phyloP scores from a whole-genome alignment of 139 green algal species.

The Coelastrella sp. region DNA sequence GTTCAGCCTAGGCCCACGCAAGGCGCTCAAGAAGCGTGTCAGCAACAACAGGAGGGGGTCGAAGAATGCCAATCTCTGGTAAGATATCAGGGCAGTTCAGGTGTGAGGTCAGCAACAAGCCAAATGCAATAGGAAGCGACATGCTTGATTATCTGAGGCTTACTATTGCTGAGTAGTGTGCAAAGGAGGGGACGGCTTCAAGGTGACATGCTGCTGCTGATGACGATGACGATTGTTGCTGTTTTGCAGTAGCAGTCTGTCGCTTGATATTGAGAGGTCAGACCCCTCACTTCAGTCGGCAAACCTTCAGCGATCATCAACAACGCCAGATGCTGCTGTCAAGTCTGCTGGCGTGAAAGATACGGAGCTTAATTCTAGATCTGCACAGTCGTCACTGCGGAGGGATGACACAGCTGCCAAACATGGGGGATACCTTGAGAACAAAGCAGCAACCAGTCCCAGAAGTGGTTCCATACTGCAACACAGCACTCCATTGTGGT shows the following conservation, averaged over 20 bases:
- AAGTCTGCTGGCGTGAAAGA: not conserved
- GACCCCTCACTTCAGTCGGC: no score
- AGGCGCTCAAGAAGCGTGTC: constrained; percentile 1
- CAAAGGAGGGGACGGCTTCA: no score
- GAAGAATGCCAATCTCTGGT: not conserved
- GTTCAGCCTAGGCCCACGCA: not conserved
- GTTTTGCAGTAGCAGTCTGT: no score
- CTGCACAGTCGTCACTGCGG: not conserved
- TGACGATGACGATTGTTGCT: no score
- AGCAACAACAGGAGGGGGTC: not conserved
- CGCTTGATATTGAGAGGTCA: no score
- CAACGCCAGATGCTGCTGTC: no score
- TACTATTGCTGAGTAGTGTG: not conserved
- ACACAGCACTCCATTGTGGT: not conserved
- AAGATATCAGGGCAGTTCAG: not conserved
- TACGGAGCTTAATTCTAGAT: not conserved
- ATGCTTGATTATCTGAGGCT: not conserved
- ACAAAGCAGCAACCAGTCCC: not conserved
- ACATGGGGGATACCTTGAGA: not conserved
- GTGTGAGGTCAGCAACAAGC: not conserved
- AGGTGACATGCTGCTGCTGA: no score
- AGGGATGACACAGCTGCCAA: not conserved
- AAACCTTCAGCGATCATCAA: no score
- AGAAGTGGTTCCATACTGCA: not conserved
- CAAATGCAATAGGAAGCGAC: not conserved